Conservation (phyloP, 2,329 filamentous ascomycete genomes). For the Teratosphaeria epicoccoides region DNA sequence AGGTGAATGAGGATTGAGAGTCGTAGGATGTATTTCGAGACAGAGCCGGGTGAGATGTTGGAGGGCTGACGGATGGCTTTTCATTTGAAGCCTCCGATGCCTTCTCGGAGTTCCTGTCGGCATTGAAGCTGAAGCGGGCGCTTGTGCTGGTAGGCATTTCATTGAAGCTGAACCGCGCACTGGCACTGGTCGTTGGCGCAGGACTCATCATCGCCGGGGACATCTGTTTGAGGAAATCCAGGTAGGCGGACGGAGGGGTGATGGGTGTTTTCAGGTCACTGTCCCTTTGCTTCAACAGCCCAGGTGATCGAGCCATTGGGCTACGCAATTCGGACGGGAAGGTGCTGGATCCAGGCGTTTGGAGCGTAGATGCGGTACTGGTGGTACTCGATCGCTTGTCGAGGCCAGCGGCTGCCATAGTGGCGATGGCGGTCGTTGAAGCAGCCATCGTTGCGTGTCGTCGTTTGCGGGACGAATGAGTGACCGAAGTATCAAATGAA, state of each 20-base stretch:
- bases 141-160: slow-evolving; percentile 30
- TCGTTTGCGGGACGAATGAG: slow-evolving; percentile 17
- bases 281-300: slow-evolving; percentile 57
- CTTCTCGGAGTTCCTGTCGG: slow-evolving; percentile 26
- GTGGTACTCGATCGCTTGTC: slow-evolving; percentile 30
- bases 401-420: slow-evolving; percentile 26
- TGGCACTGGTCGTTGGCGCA: slow-evolving; percentile 38
- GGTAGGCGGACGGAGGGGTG: slow-evolving; percentile 79
- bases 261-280: slow-evolving; percentile 70
- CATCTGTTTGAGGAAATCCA: slow-evolving; percentile 82
- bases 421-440: slow-evolving; percentile 22
- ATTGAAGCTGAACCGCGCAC: slow-evolving; percentile 1
- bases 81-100: slow-evolving; percentile 23
- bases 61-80: slow-evolving; percentile 19
- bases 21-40: slow-evolving; percentile 27
- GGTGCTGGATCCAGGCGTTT: slow-evolving; percentile 51
- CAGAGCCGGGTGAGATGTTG: slow-evolving; percentile 23
- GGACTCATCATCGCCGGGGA: slow-evolving; percentile 61
- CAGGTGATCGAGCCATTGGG: slow-evolving; percentile 52
- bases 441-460: slow-evolving; percentile 18
- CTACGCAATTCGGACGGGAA: slow-evolving; percentile 47
- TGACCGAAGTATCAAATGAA: slow-evolving; percentile 23
- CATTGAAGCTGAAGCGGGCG: slow-evolving; percentile 37
- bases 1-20: slow-evolving; percentile 13
- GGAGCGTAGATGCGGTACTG: slow-evolving; percentile 22